Conservation (phyloP, 78 protist genomes). For the Blattamonas nauphoetae region DNA sequence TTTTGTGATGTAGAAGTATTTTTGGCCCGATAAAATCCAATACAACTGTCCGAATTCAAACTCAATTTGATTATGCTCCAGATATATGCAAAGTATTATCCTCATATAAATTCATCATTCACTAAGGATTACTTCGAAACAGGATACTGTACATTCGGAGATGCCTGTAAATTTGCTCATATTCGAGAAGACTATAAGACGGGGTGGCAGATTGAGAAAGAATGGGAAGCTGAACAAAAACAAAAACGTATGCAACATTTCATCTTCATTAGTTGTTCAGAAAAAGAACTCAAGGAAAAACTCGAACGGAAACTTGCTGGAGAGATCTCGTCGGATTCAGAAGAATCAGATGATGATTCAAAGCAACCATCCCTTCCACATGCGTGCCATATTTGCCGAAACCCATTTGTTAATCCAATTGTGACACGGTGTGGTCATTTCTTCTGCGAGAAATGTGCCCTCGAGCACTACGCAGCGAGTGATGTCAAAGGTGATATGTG, state of each 20-base stretch:
- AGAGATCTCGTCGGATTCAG: too few relatives aligned
- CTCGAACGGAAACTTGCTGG: background rate
- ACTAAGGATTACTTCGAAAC: conserved; percentile 6
- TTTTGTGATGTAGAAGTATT: too few relatives aligned
- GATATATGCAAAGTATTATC: background rate
- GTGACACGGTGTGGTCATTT: conserved; percentile 2
- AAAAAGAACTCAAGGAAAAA: background rate
- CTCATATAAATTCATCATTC: background rate
- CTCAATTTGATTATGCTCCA: background rate
- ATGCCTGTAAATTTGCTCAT: background rate
- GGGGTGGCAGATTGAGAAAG: conserved; percentile 10
- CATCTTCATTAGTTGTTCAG: background rate
- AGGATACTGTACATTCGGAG: background rate
- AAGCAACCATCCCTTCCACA: background rate
- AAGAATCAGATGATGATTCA: too few relatives aligned
- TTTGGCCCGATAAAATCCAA: background rate
- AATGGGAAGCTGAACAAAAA: conserved; percentile 3
- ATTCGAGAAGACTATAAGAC: background rate
- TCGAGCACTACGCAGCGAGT: background rate
- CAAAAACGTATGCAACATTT: background rate
- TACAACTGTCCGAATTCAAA: background rate
- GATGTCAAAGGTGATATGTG: background rate
- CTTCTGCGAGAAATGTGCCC: background rate
- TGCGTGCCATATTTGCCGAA: conserved; percentile 8
- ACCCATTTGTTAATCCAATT: background rate